Conservation (phyloP, 129 eudicot genomes). For the Escallonia rubra region DNA sequence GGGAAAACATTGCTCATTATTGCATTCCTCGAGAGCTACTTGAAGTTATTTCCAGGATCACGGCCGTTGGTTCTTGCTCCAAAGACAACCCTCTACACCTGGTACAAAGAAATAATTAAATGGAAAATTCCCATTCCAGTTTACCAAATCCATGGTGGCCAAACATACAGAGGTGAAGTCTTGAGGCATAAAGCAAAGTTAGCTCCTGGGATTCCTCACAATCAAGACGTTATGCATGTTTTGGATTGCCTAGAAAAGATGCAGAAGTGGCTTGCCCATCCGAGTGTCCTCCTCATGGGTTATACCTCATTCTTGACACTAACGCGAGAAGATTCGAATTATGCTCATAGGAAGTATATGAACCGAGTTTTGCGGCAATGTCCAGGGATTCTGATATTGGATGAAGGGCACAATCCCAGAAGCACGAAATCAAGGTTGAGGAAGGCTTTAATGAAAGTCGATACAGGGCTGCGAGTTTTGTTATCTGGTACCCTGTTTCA, state of each 20-base stretch:
- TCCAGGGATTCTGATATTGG: constrained; percentile 85
- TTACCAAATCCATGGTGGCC: constrained; percentile 98
- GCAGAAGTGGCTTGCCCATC: constrained; percentile 87
- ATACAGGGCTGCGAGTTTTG: constrained; percentile 68
- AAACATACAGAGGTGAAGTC: constrained; percentile 84
- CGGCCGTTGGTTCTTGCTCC: constrained; percentile 97
- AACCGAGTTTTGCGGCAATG: constrained; percentile 74
- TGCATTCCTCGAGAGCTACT: constrained; percentile 86
- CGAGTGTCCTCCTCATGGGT: constrained; percentile 96
- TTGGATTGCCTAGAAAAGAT: constrained; percentile 91
- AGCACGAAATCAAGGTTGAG: constrained; percentile 95
- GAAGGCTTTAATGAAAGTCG: constrained; percentile 84
- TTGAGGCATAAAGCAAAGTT: constrained; percentile 55
- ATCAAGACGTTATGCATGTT: constrained; percentile 96
- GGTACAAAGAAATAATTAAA: constrained; percentile 97
- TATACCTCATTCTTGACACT: constrained; percentile 87
- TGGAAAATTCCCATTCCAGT: constrained; percentile 94
- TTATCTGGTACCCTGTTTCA: constrained; percentile 92
- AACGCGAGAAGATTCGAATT: constrained; percentile 87
- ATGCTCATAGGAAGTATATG: constrained; percentile 92
- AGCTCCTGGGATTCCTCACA: constrained; percentile 65
- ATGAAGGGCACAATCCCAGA: constrained; percentile 98
- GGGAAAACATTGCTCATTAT: constrained; percentile 92
- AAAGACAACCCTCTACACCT: constrained; percentile 89
- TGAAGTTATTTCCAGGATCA: constrained; percentile 85